phyloP scores from a whole-genome alignment of 768 basidiomycete species.

The Trametes coccinea region DNA sequence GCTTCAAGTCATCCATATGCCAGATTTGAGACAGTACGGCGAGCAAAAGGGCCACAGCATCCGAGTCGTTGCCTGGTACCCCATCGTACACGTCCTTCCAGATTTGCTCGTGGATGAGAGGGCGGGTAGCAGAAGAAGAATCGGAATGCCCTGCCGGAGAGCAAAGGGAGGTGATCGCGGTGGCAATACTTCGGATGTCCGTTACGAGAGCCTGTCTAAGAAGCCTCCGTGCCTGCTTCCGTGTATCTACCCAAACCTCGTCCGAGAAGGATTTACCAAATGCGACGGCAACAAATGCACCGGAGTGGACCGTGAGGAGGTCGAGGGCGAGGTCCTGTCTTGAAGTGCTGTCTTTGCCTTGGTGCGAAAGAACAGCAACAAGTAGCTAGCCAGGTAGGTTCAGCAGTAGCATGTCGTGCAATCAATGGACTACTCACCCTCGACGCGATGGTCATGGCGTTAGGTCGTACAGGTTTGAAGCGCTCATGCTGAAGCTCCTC shows the following conservation, averaged over 20 bases:
- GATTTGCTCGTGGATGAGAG: constrained; percentile 52
- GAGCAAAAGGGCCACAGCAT: constrained; percentile 60
- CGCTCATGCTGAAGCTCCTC: constrained; percentile 82
- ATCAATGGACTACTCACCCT: constrained; percentile 48
- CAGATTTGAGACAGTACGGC: constrained; percentile 57
- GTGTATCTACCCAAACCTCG: constrained; percentile 43
- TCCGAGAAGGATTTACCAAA: constrained; percentile 42
- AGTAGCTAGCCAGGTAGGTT: constrained; percentile 31
- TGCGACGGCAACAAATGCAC: constrained; percentile 47
- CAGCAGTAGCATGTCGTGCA: neutral
- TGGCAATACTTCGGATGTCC: constrained; percentile 37
- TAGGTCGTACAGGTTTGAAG: constrained; percentile 58
- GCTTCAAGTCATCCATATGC: constrained; percentile 64
- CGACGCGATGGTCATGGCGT: constrained; percentile 58
- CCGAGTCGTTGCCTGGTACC: constrained; percentile 56
- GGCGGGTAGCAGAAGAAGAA: constrained; percentile 32
- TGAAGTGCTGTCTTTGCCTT: constrained; percentile 30
- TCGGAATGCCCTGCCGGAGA: constrained; percentile 31
- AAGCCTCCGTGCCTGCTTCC: constrained; percentile 45
- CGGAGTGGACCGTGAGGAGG: constrained; percentile 53
- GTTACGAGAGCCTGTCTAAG: constrained; percentile 34
- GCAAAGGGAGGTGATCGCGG: constrained; percentile 35
- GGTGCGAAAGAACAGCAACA: constrained; percentile 35
- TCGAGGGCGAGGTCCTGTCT: constrained; percentile 35
- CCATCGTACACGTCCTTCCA: constrained; percentile 71